Evolutionary conservation across 73 alveolate species (phyloP), one percentile per base, ranked within the genome.

Genomic region (Paramecium sonneborni): DNA sequence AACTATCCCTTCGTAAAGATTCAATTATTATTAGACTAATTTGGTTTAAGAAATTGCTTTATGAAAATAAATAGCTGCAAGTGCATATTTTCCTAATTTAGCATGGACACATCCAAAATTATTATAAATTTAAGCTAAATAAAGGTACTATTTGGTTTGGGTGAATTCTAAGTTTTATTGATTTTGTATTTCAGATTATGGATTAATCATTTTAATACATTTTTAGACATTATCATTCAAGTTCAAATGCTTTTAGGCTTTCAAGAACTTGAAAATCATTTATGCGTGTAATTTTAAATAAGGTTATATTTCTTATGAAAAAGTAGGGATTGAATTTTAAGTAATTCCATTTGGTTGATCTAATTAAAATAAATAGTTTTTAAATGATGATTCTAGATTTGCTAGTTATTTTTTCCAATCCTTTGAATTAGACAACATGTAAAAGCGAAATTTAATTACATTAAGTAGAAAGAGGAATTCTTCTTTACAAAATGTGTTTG

Each of bases 61-160:
- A 4, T 79, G 72, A 18, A 79, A 79, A 79, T 79, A 79, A 0
- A 79, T 12, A 9, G 72, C 44, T 5, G 90, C 90, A 5, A 79
- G 24, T 11, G 76, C 69, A 46, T 79, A 79, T 46, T 79, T 79
- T 2, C 55, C 72, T 32, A 79, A 20, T 41, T 79, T 79, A 41
- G 74, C 69, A 79, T 79, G 90, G 3, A 79, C 90, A 79, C 90
- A 79, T 5, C 90, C 90, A 6, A 79, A 23, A 43, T 79, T 79
- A 79, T 79, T 79, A 39, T 24, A 79, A 24, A 43, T 38, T 23
- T 41, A 79, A 0, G 90, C 72, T 6, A 18, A 23, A 79, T 79
- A 79, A 1, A 79, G 55, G 6, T 44, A 18, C 56, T 44, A 79
- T 79, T 79, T 79, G 2, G 18, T 18, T 18, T 74, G 30, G 10